phyloP scores from a whole-genome alignment of 2,329 filamentous ascomycete genomes.

The Aspergillus sp. region DNA sequence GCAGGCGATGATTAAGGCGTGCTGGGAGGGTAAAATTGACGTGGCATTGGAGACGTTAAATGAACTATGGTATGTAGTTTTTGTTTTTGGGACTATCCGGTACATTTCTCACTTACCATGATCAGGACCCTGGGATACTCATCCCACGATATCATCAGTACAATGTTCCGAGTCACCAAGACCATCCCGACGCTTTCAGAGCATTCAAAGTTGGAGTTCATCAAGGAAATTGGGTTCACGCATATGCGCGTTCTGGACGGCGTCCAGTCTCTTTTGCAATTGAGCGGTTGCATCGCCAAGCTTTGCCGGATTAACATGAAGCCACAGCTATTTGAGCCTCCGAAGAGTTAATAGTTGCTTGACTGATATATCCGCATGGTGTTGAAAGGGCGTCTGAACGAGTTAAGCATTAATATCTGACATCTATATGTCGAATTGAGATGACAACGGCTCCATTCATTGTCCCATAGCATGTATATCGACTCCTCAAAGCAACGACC shows the following conservation, averaged over 20 bases:
- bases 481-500: neutral
- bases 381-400: slow-evolving; percentile 14
- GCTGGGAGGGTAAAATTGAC: slow-evolving; percentile 86
- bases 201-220: slow-evolving; percentile 92
- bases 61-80: slow-evolving; percentile 64
- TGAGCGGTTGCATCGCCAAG: slow-evolving; percentile 85
- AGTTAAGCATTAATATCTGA: neutral
- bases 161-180: slow-evolving; percentile 98
- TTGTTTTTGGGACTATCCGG: neutral
- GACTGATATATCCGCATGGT: slow-evolving; percentile 18
- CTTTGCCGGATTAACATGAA: slow-evolving; percentile 97
- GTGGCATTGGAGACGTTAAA: slow-evolving; percentile 75
- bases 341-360: slow-evolving; percentile 19
- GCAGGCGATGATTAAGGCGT: slow-evolving; percentile 96
- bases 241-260: slow-evolving; percentile 99
- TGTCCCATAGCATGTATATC: too few relatives aligned
- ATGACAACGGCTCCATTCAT: neutral
- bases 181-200: slow-evolving; percentile 86
- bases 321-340: slow-evolving; percentile 62
- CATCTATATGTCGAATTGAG: neutral
- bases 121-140: slow-evolving; percentile 77
- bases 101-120: slow-evolving; percentile 4
- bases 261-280: slow-evolving; percentile 85
- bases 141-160: slow-evolving; percentile 98
- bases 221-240: slow-evolving; percentile 96